Evolutionary conservation across 768 basidiomycete species (phyloP), one percentile per base, ranked within the genome.

Genomic region (Leccinum aurantiacum): DNA sequence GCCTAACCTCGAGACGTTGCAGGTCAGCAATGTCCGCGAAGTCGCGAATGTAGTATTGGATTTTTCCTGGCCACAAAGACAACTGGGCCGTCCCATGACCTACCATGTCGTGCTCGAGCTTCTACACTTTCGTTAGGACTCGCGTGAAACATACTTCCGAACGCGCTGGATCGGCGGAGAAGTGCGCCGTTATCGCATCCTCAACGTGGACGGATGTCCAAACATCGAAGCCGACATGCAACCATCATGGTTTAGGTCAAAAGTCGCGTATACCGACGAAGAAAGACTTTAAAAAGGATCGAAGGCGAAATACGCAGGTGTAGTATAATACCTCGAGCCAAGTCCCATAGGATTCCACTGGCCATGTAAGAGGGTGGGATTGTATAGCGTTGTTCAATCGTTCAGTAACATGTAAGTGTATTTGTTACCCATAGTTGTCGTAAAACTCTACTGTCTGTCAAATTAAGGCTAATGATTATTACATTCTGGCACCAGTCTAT

Each of bases 161-260:
- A 6, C 65, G 69, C 4, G 70, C 66, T 14, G 70, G 53, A 38
- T 47, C 55, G n/a, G 47, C 53, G 22, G 57, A 54, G 31, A 63
- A 47, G 9, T 72, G 61, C 52, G 60, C 63, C 47, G 17, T 44
- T 17, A 78, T 91, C 25, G 60, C 67, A 31, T 78, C 79, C 69
- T 91, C 60, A 75, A 67, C 15, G 74, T 86, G 33, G 82, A 91
- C 65, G 78, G 77, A 17, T 91, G 89, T 69, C 78, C 78, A 1
- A 68, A 73, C 11, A 75, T 91, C 15, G 87, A 88, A 44, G 71
- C 78, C 0, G 77, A 78, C 4, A 77, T 82, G 70, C 64, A 88
- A 13, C 82, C 81, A 2, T 90, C 81, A 2, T 90, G 88, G 87
- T 77, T 90, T 50, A 78, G 84, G 57, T 69, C 76, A 11, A 78